A percentile compares a stretch with the other conserved stretches of the same genome.
Conservation (phyloP, 139 green algal genomes). For the Tetraselmis chui region DNA sequence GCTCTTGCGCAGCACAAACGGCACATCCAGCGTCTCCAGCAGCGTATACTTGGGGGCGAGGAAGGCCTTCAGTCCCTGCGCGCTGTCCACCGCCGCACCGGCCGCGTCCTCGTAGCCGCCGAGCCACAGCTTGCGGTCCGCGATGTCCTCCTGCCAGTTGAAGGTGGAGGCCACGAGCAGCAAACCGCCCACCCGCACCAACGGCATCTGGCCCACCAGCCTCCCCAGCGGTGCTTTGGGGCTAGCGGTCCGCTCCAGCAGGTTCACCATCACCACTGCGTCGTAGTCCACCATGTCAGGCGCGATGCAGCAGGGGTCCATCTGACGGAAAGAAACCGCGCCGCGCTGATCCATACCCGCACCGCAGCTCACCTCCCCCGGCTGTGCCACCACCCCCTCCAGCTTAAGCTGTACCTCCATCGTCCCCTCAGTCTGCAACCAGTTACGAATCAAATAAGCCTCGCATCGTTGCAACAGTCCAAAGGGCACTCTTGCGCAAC, state of each 20-base stretch:
- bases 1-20: neutral
- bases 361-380: neutral
- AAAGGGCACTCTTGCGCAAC: too few relatives aligned
- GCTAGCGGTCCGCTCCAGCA: constrained; percentile 23
- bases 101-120: constrained; percentile 12
- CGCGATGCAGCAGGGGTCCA: constrained; percentile 24
- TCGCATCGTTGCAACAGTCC: too few relatives aligned
- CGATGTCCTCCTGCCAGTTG: constrained; percentile 22
- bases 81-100: neutral
- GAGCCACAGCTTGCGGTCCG: constrained; percentile 25
- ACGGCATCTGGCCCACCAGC: constrained; percentile 12
- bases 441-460: too few relatives aligned
- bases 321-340: constrained; percentile 24
- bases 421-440: neutral
- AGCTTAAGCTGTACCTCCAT: neutral
- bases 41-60: neutral
- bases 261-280: constrained; percentile 24
- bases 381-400: neutral
- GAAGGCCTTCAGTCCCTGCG: neutral
- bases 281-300: constrained; percentile 27
- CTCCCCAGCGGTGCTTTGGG: constrained; percentile 28
- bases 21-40: neutral
- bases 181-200: constrained; percentile 25
- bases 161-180: constrained; percentile 23
- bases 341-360: constrained; percentile 1